Evolutionary conservation across 148 eudicot species (phyloP).

Genomic region (Vaccinium myrtillus): DNA sequence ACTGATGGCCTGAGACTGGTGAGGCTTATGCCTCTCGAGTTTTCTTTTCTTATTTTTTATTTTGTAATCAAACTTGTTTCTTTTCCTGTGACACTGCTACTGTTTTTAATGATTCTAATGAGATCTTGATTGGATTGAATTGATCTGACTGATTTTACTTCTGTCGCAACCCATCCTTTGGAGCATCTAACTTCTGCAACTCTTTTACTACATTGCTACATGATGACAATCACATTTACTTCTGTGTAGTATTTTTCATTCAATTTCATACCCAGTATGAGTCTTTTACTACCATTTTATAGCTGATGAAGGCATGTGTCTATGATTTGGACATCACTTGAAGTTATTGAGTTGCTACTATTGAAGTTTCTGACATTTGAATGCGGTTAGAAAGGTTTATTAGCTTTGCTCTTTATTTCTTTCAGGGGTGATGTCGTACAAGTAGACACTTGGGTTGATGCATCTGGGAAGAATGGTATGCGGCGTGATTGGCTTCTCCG

Average conservation of each 20-base stretch:
- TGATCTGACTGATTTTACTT: neutral
- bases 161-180: neutral
- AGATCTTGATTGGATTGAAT: neutral
- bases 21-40: neutral
- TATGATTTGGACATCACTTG: neutral
- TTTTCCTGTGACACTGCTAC: neutral
- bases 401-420: constrained; percentile 9
- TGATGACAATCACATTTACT: neutral
- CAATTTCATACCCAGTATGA: neutral
- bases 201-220: neutral
- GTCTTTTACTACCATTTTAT: neutral
- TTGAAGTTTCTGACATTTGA: neutral
- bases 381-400: neutral
- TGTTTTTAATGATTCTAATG: neutral
- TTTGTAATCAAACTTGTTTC: neutral
- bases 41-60: neutral
- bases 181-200: neutral
- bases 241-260: neutral
- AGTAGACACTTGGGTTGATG: constrained; percentile 93
- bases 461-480: constrained; percentile 95
- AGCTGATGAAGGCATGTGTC: neutral
- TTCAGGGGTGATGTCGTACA: constrained; percentile 96
- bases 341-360: neutral
- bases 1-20: neutral
- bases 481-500: constrained; percentile 91